These are phyloP conservation scores for Achlya hypogyna DNA, from an alignment of 352 stramenopile species.

Conservation along the genomic window DNA sequence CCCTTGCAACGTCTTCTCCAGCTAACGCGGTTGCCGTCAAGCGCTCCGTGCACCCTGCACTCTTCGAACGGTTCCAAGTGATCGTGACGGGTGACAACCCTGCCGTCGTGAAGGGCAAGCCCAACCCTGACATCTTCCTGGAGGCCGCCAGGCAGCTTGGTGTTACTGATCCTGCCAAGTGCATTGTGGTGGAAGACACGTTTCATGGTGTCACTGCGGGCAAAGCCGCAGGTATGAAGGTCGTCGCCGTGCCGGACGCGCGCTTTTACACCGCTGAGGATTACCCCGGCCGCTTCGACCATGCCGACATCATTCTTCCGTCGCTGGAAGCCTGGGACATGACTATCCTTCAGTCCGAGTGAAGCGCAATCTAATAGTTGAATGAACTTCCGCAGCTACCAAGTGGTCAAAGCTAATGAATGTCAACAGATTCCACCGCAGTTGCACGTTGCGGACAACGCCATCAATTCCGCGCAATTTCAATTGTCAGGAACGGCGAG, in stretches of 20 bases:
- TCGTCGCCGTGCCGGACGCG: slow-evolving; percentile 56
- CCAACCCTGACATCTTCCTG: slow-evolving; percentile 74
- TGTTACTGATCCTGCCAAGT: slow-evolving; percentile 22
- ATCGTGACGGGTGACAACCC: slow-evolving; percentile 74
- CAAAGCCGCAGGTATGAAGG: slow-evolving; percentile 56
- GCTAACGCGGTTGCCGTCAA: slow-evolving; percentile 53
- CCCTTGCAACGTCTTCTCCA: slow-evolving; percentile 65
- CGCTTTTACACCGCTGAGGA: slow-evolving; percentile 50
- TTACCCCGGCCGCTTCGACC: slow-evolving; percentile 35
- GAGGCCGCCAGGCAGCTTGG: slow-evolving; percentile 29
- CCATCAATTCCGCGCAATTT: too few relatives aligned
- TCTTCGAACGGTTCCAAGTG: slow-evolving; percentile 67
- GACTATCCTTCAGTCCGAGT: background rate
- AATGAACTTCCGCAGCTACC: too few relatives aligned
- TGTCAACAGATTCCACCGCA: too few relatives aligned
- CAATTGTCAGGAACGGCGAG: too few relatives aligned
- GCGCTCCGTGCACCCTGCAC: slow-evolving; percentile 45
- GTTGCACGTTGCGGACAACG: too few relatives aligned
- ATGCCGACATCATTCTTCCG: slow-evolving; percentile 54
- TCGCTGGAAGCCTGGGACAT: slow-evolving; percentile 48
- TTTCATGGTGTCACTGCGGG: slow-evolving; percentile 51
- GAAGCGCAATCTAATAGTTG: too few relatives aligned
- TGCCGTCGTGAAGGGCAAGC: slow-evolving; percentile 55
- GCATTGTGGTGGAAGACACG: slow-evolving; percentile 55
- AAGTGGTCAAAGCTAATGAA: too few relatives aligned